These are phyloP conservation scores for Phytophthora citrophthora DNA, from an alignment of 352 stramenopile genomes.

Conservation along the genomic window DNA sequence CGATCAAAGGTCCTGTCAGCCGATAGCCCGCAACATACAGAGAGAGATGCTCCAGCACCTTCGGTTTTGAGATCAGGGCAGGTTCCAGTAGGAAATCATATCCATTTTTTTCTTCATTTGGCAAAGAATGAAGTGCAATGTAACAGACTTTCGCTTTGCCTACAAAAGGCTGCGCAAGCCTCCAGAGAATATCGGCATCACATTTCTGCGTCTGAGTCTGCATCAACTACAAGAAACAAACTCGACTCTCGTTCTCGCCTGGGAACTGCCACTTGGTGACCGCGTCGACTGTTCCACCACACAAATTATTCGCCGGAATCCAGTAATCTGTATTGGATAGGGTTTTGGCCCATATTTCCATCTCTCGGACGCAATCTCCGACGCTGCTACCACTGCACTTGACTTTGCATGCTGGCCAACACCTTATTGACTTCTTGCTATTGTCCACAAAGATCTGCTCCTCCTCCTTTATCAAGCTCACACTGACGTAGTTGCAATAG, in stretches of 20 bases:
- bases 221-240: conserved; percentile 10
- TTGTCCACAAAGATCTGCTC: no score
- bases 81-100: conserved; percentile 7
- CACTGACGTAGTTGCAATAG: conserved; percentile 8
- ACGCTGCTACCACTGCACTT: neutral
- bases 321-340: conserved; percentile 2
- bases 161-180: conserved; percentile 6
- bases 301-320: conserved; percentile 7
- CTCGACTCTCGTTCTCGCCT: neutral
- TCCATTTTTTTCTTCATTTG: neutral
- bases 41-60: conserved; percentile 5
- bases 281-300: conserved; percentile 4
- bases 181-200: conserved; percentile 2
- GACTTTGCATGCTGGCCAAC: neutral
- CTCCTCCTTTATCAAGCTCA: no score
- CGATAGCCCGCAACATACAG: conserved; percentile 6
- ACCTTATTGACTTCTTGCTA: no score
- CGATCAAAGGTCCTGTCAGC: neutral
- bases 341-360: neutral
- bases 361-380: conserved; percentile 1
- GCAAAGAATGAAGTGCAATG: neutral
- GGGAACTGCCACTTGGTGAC: conserved; percentile 7
- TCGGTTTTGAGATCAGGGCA: neutral
- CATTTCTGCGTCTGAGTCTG: neutral
- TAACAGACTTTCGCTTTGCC: neutral